Base-by-base conservation (phyloP, 129 eudicot species). In the Lactuca saligna region DNA sequence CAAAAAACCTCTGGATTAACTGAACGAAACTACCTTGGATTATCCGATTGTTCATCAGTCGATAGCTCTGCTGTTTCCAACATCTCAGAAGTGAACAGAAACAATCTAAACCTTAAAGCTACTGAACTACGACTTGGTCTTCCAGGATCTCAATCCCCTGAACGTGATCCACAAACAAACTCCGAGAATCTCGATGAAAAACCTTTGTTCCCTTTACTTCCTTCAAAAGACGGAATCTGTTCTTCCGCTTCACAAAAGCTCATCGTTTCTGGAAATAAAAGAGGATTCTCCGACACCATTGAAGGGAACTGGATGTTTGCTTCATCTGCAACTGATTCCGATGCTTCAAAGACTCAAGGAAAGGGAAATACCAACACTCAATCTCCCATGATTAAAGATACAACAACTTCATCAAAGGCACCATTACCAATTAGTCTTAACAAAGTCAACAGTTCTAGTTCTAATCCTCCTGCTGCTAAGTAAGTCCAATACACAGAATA, bases 401-500 rank as follows among this genome's bases (percentile, higher is more conserved):
- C 66, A 16, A 73, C 87, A 54, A 73, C 87, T 39, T 16, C 85
- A 35, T 16, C 85, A 35, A 83, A 81, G 61, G 73, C 37, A 8
- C 31, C 81, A 25, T 25, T 25, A 25, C 29, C 29, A 44, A 63
- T 74, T 74, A 64, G 17, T 68, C 75, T 54, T 37, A 71, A 59
- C 78, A 80, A 82, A 64, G 70, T 79, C 35, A 81, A 70, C 54
- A 72, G 60, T 49, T 72, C 87, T 39, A 71, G 62, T 55, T 72
- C 87, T 12, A 84, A 75, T 73, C 85, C 95, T 41, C 97, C 97
- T 74, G 95, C 90, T 79, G 88, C 96, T 4, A 91, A 88, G 97
- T 88, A 80, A 82, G 93, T 80, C 56, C 50, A 35, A 38, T 48
- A 3, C 46, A 53, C 46, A 53, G 6, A 58, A 8, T 10, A 8